phyloP scores from a whole-genome alignment of 352 stramenopile genomes.

The Blastocystis sp. region DNA sequence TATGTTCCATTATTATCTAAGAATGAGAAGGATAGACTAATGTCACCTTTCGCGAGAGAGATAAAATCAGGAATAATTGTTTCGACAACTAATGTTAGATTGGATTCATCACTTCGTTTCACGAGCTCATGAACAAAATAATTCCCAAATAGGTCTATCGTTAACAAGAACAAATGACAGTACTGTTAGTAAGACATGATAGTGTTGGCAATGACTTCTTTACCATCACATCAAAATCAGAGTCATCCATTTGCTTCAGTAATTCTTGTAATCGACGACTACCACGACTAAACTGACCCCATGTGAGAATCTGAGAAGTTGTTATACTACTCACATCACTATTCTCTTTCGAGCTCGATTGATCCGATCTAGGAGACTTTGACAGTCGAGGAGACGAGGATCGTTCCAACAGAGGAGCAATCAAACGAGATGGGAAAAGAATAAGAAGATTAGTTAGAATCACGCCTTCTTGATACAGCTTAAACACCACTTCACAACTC shows the following conservation, averaged over 20 bases:
- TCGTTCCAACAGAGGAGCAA: not conserved
- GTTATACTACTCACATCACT: not conserved
- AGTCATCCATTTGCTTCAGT: not conserved
- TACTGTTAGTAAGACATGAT: too few species aligned
- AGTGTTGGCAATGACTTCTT: not conserved
- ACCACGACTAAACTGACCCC: not conserved
- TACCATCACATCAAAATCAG: not conserved
- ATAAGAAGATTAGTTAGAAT: not conserved
- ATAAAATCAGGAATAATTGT: not conserved
- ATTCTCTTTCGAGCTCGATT: not conserved
- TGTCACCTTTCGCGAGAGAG: not conserved
- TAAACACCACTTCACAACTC: not conserved
- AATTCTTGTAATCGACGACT: not conserved
- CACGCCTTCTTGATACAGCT: not conserved
- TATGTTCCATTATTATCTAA: not conserved
- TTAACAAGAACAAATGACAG: too few species aligned
- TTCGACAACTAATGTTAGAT: not conserved
- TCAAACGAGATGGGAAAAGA: not conserved
- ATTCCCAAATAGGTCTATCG: not conserved
- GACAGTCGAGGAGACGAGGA: not conserved
- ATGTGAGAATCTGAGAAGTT: not conserved
- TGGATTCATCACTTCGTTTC: not conserved
- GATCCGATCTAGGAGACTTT: not conserved
- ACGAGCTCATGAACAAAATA: not conserved
- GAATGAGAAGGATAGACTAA: not conserved